Evolutionary conservation across 106 monocot genomes (phyloP).

Genomic region (Platanthera zijinensis): DNA sequence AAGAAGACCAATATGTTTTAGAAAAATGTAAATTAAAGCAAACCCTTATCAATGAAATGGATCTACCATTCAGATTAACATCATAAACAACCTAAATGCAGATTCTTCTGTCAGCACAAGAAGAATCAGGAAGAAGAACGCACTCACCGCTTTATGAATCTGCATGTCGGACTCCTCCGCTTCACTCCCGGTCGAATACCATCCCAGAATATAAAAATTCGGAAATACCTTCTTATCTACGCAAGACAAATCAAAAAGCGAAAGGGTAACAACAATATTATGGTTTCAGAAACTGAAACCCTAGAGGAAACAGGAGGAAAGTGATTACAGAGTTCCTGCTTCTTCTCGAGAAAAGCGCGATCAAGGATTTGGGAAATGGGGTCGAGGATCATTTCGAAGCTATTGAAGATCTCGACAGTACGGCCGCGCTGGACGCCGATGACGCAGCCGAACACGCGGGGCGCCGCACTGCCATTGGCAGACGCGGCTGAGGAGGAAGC

Average conservation of each 20-base stretch:
- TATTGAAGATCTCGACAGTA: slow-evolving; percentile 96
- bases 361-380: slow-evolving; percentile 57
- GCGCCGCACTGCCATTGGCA: slow-evolving; percentile 16
- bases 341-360: slow-evolving; percentile 78
- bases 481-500: slow-evolving; percentile 4
- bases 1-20: not conserved
- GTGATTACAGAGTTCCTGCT: slow-evolving; percentile 80
- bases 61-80: not conserved
- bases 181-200: slow-evolving; percentile 95
- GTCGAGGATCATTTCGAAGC: slow-evolving; percentile 83
- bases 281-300: not conserved
- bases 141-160: slow-evolving; percentile 83
- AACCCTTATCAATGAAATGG: not conserved
- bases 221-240: slow-evolving; percentile 99
- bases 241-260: not conserved
- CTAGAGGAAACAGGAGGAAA: not conserved
- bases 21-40: not conserved
- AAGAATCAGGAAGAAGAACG: not conserved
- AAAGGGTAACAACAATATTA: not conserved
- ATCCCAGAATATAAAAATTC: slow-evolving; percentile 73
- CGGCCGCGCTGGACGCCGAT: slow-evolving; percentile 92
- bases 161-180: slow-evolving; percentile 85
- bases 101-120: too few species aligned
- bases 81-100: not conserved
- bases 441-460: slow-evolving; percentile 84